Evolutionary conservation across 441 rosid species (phyloP).

Genomic region (Corymbia citriodora): DNA sequence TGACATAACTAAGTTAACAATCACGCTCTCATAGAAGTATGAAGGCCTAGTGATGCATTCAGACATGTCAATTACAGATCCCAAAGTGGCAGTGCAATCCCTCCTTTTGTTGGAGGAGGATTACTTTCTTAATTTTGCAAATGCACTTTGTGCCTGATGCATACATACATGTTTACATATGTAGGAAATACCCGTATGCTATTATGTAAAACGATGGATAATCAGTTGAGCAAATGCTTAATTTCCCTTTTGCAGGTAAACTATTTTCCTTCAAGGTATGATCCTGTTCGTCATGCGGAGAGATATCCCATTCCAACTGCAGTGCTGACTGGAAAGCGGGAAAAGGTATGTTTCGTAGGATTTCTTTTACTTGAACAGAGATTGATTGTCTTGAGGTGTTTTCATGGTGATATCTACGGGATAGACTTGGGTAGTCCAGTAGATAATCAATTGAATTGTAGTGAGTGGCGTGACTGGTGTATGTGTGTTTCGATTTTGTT

Average conservation of each 20-base stretch:
- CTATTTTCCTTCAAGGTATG: neutral
- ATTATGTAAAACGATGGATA: no score
- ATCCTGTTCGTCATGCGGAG: neutral
- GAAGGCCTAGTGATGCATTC: neutral
- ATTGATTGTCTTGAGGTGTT: neutral
- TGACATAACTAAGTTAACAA: neutral
- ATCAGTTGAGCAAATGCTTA: neutral
- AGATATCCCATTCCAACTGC: neutral
- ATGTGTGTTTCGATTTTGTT: neutral
- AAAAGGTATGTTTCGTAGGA: neutral
- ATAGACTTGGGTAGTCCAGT: neutral
- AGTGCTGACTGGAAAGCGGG: neutral
- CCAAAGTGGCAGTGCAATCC: neutral
- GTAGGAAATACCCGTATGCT: no score
- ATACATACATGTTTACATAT: no score
- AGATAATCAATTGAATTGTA: neutral
- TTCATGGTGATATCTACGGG: neutral
- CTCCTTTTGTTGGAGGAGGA: no score
- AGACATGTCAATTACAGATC: neutral
- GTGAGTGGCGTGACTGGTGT: neutral
- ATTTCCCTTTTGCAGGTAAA: neutral
- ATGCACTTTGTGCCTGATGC: no score
- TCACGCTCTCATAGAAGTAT: neutral
- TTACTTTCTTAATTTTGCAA: no score
- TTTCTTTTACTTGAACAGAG: neutral